Percentiles rank a stretch among this genome's conserved stretches.
phyloP scores from a whole-genome alignment of 352 stramenopile genomes.

The Pythium brachiatum region DNA sequence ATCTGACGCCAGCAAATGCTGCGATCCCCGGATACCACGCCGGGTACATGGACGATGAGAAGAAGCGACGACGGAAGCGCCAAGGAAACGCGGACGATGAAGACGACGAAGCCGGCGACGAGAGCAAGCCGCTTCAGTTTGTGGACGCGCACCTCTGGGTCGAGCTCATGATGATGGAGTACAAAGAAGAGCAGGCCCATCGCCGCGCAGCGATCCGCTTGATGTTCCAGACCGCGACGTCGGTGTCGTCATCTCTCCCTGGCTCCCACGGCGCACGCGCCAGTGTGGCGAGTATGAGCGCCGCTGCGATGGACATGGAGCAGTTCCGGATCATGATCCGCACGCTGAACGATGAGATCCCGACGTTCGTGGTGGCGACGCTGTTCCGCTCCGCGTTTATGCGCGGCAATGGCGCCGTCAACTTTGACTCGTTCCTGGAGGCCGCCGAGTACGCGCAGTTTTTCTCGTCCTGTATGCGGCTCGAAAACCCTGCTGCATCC shows the following conservation, averaged over 20 bases:
- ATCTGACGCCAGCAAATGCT: slow-evolving; percentile 32
- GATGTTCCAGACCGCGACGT: slow-evolving; percentile 90
- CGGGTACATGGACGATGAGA: slow-evolving; percentile 17
- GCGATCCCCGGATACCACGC: neutral
- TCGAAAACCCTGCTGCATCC: slow-evolving; percentile 57
- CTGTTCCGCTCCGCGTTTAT: slow-evolving; percentile 69
- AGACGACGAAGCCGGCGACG: slow-evolving; percentile 16
- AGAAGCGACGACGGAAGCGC: neutral
- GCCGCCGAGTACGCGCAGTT: slow-evolving; percentile 82
- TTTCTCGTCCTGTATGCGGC: slow-evolving; percentile 83
- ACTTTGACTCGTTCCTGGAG: slow-evolving; percentile 88
- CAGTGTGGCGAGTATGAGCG: slow-evolving; percentile 4
- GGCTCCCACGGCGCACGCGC: neutral
- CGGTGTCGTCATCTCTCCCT: slow-evolving; percentile 24
- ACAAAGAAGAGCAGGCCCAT: slow-evolving; percentile 91
- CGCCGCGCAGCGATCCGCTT: slow-evolving; percentile 85
- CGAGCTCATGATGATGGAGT: slow-evolving; percentile 88
- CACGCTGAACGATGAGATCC: slow-evolving; percentile 78
- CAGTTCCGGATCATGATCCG: slow-evolving; percentile 88
- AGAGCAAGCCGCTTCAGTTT: slow-evolving; percentile 35
- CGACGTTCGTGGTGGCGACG: slow-evolving; percentile 52
- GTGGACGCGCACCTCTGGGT: slow-evolving; percentile 79
- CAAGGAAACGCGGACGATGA: neutral
- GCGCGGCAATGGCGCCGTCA: slow-evolving; percentile 71
- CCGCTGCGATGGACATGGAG: slow-evolving; percentile 85